phyloP scores from a whole-genome alignment of 2,329 filamentous ascomycete genomes.

The Fusarium sp. region DNA sequence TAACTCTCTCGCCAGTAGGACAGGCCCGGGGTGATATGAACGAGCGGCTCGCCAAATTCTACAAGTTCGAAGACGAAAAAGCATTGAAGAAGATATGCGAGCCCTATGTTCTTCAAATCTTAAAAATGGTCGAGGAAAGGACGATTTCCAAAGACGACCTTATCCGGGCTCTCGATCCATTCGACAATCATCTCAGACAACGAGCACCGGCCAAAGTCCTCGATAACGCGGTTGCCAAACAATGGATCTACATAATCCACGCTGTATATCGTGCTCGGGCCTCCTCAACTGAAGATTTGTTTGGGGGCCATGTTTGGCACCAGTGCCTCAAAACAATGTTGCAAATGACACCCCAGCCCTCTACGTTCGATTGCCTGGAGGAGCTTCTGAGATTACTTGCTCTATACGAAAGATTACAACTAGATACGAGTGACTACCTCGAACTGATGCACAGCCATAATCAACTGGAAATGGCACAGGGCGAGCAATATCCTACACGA shows the following conservation, averaged over 20 bases:
- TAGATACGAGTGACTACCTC: constrained; percentile 12
- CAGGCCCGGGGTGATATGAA: constrained; percentile 4
- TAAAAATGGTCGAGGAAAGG: constrained; percentile 17
- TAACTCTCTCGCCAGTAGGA: neutral
- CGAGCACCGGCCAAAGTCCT: constrained; percentile 1
- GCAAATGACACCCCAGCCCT: constrained; percentile 21
- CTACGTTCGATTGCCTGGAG: constrained; percentile 27
- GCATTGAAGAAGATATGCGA: constrained; percentile 16
- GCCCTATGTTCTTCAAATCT: constrained; percentile 13
- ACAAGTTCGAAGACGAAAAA: neutral
- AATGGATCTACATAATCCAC: constrained; percentile 23
- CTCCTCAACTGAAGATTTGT: constrained; percentile 4
- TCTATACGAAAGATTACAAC: constrained; percentile 1
- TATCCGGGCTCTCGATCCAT: constrained; percentile 33
- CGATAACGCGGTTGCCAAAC: constrained; percentile 19
- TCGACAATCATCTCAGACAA: constrained; percentile 17
- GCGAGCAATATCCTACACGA: neutral
- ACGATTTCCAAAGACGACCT: constrained; percentile 32
- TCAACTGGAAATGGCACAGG: constrained; percentile 6
- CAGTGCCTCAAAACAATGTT: constrained; percentile 20
- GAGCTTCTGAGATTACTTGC: constrained; percentile 16
- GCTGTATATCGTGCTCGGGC: constrained; percentile 16
- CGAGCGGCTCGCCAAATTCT: neutral
- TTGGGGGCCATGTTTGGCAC: constrained; percentile 26
- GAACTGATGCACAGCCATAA: constrained; percentile 15